phyloP scores from a whole-genome alignment of 768 basidiomycete genomes.

The Lactifluus echinatus region DNA sequence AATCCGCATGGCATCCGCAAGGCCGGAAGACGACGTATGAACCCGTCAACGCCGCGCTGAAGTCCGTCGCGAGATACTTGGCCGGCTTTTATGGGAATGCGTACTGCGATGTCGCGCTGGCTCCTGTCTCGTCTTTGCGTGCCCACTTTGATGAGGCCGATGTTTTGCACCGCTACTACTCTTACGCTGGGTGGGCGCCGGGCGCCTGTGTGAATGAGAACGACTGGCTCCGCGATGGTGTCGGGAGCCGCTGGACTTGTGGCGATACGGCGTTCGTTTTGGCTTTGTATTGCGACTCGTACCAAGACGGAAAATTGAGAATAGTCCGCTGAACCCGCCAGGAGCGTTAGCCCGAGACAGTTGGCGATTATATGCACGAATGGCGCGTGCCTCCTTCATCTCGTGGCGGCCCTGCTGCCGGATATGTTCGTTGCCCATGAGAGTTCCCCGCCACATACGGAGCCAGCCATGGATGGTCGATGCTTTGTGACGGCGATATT shows the following conservation, averaged over 20 bases:
- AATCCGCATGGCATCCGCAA: constrained; percentile 5
- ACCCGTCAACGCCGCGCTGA: constrained; percentile 12
- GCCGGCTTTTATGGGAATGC: constrained; percentile 4
- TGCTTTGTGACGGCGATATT: constrained; percentile 8
- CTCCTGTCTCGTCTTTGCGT: neutral
- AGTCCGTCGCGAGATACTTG: constrained; percentile 9
- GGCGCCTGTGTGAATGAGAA: neutral
- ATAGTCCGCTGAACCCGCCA: neutral
- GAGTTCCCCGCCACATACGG: constrained; percentile 20
- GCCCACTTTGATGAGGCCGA: neutral
- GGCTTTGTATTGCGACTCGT: neutral
- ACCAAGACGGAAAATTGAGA: constrained; percentile 6
- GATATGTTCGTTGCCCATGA: constrained; percentile 15
- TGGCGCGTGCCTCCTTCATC: constrained; percentile 18
- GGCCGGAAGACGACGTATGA: neutral
- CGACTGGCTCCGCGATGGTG: neutral
- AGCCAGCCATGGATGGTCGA: constrained; percentile 23
- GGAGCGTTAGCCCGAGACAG: neutral
- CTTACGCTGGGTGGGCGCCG: constrained; percentile 2
- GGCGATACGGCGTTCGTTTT: neutral
- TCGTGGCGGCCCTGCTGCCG: constrained; percentile 19
- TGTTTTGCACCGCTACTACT: neutral
- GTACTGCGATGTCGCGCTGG: constrained; percentile 4
- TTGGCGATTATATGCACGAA: neutral
- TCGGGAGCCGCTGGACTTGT: neutral